A percentile compares a stretch with the other conserved stretches of the same genome.
These are phyloP conservation scores for Baudoinia panamericana DNA, from an alignment of 495 filamentous ascomycete species.

Conservation along the genomic window DNA sequence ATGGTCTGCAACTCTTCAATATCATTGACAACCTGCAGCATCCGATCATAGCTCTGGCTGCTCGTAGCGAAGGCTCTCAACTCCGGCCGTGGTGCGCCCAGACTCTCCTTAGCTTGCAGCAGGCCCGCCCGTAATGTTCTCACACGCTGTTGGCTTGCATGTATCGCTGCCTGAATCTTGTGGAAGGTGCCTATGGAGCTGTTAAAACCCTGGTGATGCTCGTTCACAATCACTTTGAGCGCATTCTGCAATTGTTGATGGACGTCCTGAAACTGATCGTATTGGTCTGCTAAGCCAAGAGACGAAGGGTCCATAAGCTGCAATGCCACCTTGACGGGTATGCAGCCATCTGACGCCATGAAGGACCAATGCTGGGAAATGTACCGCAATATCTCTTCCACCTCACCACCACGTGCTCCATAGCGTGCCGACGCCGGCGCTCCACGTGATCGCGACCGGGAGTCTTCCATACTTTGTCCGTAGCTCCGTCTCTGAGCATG, in stretches of 20 bases:
- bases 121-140: slow-evolving; percentile 70
- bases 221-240: slow-evolving; percentile 90
- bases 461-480: no score
- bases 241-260: slow-evolving; percentile 78
- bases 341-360: slow-evolving; percentile 74
- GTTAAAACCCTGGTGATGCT: slow-evolving; percentile 98
- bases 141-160: slow-evolving; percentile 72
- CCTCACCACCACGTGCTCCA: slow-evolving; percentile 8
- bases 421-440: not conserved
- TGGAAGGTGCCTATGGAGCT: slow-evolving; percentile 98
- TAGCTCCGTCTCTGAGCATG: slow-evolving; percentile 20
- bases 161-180: slow-evolving; percentile 90
- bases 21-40: slow-evolving; percentile 68
- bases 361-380: slow-evolving; percentile 84
- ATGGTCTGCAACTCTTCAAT: slow-evolving; percentile 85
- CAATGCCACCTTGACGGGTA: slow-evolving; percentile 83
- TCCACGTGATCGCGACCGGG: not conserved
- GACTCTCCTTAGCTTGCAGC: slow-evolving; percentile 62
- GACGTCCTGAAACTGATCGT: slow-evolving; percentile 66
- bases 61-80: slow-evolving; percentile 72
- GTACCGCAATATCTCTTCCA: slow-evolving; percentile 48
- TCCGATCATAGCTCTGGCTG: slow-evolving; percentile 82
- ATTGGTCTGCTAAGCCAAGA: slow-evolving; percentile 75
- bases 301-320: slow-evolving; percentile 90
- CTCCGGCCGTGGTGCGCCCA: slow-evolving; percentile 76